Percentiles rank a stretch among this genome's conserved stretches.
Conservation (phyloP, 352 stramenopile species). For the Phytophthora brassicae region DNA sequence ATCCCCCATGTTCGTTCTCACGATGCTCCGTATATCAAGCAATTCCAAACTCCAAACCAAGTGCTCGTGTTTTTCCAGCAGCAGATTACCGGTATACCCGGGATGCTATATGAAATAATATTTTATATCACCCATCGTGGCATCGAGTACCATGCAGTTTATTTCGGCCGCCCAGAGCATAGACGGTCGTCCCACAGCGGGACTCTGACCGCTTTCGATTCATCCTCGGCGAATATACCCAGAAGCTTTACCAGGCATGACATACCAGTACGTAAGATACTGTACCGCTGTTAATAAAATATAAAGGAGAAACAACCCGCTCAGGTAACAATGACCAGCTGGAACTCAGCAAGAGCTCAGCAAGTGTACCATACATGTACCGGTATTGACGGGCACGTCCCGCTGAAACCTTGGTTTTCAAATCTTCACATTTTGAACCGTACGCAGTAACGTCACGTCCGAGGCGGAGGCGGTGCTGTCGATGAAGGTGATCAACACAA, state of each 20-base stretch:
- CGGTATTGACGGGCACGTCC: conserved; percentile 16
- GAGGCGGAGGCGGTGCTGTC: no score
- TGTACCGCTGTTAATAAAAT: background rate
- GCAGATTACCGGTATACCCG: background rate
- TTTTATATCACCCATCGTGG: background rate
- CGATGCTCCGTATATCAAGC: conserved; percentile 9
- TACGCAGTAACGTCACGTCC: no score
- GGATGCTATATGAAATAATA: conserved; percentile 8
- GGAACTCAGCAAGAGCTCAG: conserved; percentile 1
- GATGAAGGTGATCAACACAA: conserved; percentile 19
- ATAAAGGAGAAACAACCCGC: background rate
- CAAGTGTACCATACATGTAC: no score
- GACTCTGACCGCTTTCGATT: conserved; percentile 2
- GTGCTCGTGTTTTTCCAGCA: conserved; percentile 11
- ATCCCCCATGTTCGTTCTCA: conserved; percentile 8
- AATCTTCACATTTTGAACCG: no score
- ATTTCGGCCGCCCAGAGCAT: conserved; percentile 23
- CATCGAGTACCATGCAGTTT: background rate
- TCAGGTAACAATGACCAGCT: conserved; percentile 1
- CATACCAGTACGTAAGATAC: background rate
- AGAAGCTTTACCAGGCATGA: conserved; percentile 1
- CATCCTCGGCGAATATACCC: conserved; percentile 17
- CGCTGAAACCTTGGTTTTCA: conserved; percentile 14
- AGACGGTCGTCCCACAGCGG: background rate
- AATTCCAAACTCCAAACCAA: conserved; percentile 20